These are phyloP conservation scores for Mycosphaerella arachidis DNA, from an alignment of 2,329 filamentous ascomycete species.

Conservation along the genomic window DNA sequence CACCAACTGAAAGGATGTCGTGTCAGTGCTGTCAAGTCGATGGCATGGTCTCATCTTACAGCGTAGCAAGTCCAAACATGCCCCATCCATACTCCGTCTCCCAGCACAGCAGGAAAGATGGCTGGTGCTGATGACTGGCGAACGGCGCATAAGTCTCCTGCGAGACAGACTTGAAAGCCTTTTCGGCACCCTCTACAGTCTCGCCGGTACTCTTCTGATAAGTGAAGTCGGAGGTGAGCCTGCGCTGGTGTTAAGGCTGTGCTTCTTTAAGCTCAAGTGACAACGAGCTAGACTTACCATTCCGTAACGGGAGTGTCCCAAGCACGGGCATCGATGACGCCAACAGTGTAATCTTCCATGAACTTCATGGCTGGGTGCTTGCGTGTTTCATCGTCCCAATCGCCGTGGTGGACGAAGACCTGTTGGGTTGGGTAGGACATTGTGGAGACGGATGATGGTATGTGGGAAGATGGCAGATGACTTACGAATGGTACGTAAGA, in stretches of 20 bases:
- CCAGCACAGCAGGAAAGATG: slow-evolving; percentile 16
- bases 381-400: slow-evolving; percentile 22
- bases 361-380: slow-evolving; percentile 26
- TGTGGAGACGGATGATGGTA: background rate
- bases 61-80: slow-evolving; percentile 24
- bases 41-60: background rate
- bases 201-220: slow-evolving; percentile 22
- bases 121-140: slow-evolving; percentile 20
- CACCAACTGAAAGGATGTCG: slow-evolving; percentile 6
- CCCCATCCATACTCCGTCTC: slow-evolving; percentile 25
- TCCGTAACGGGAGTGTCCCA: slow-evolving; percentile 4
- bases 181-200: slow-evolving; percentile 19
- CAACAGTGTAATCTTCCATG: slow-evolving; percentile 25
- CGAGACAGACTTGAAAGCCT: slow-evolving; percentile 17
- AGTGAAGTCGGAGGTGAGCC: slow-evolving; percentile 10
- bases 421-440: slow-evolving; percentile 25
- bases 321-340: slow-evolving; percentile 16
- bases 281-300: background rate
- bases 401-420: slow-evolving; percentile 21
- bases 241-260: background rate
- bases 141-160: slow-evolving; percentile 26
- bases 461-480: background rate
- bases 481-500: background rate
- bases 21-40: background rate
- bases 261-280: too few relatives aligned